phyloP scores from a whole-genome alignment of 2,329 filamentous ascomycete species.

The Xylaria sp. region DNA sequence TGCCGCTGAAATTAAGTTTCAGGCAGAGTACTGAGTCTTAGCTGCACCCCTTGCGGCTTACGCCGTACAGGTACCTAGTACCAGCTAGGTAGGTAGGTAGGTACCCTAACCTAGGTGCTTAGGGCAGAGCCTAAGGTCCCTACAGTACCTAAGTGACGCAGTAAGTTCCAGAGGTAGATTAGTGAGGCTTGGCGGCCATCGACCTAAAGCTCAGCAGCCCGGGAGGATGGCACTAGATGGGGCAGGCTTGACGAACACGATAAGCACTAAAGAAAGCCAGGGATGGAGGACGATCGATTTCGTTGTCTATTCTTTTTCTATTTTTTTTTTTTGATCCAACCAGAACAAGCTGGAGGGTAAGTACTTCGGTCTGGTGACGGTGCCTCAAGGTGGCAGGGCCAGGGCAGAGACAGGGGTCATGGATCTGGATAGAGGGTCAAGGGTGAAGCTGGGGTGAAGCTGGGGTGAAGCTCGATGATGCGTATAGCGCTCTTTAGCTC shows the following conservation, averaged over 20 bases:
- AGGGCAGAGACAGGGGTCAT: background rate
- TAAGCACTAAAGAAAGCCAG: background rate
- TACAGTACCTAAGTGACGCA: background rate
- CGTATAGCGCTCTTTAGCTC: too few relatives aligned
- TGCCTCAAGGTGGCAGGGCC: background rate
- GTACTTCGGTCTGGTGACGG: background rate
- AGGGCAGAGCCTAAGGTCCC: too few relatives aligned
- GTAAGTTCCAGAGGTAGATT: background rate
- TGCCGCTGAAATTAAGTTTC: background rate
- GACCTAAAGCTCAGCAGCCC: constrained; percentile 4
- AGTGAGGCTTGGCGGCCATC: background rate
- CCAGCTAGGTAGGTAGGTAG: too few relatives aligned
- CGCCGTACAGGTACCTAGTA: background rate
- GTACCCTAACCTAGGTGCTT: too few relatives aligned
- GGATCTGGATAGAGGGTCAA: too few relatives aligned
- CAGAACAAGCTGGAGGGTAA: background rate
- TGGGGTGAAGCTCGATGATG: too few relatives aligned
- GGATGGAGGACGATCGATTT: background rate
- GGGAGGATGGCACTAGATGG: constrained; percentile 3
- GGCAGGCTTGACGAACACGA: constrained; percentile 1
- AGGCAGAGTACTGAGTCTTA: too few relatives aligned
- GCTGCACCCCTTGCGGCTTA: too few relatives aligned
- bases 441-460: too few relatives aligned
- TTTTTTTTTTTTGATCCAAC: constrained; percentile 2
- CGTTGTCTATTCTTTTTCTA: background rate